Evolutionary conservation across 1,284 basidiomycete genomes (phyloP), one percentile per base, ranked within the genome.

Genomic region (Macrocystidia cucumis): DNA sequence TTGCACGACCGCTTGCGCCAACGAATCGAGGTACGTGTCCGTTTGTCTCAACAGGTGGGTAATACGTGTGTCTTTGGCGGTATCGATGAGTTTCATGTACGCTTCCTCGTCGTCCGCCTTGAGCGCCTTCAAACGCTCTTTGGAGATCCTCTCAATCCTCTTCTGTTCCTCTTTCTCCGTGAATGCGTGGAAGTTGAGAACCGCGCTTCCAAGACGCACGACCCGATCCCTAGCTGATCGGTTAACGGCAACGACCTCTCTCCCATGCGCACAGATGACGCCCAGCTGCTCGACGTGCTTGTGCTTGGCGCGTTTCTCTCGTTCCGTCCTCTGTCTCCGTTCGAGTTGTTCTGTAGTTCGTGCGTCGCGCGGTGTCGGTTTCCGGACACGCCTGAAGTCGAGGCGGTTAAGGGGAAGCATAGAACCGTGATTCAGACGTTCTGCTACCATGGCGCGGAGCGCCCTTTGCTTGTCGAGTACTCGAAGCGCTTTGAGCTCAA

Each of bases 131-230:
- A 98, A 71, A 90, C 95, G 91, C 60, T 98, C 96, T 67, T 98
- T 98, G 32, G 90, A 87, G 34, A 98, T 80, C 42, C 92, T 73
- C 62, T 98, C 96, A 47, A 98, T 88, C 23, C 95, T 77, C 62
- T 96, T 92, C 69, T 98, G 92, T 71, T 98, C 97, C 66, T 98
- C 95, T 69, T 93, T 95, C 69, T 98, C 93, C 0, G 93, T 96
- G 39, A 79, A 75, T 17, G 70, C 67, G 60, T 98, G 93, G 65
- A 97, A 87, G 37, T 74, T 79, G 32, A 86, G 67, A 16, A 98
- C 91, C 4, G 92, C 77, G 47, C 86, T 85, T 44, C 91, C 88
- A 14, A 96, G 81, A 42, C 88, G 81, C 31, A 73, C 62, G 45
- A 93, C 73, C 45, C 93, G 87, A 32, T 92, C 87, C 54, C 85